phyloP scores from a whole-genome alignment of 257 asterid genomes.

The Nemophila menziesii region DNA sequence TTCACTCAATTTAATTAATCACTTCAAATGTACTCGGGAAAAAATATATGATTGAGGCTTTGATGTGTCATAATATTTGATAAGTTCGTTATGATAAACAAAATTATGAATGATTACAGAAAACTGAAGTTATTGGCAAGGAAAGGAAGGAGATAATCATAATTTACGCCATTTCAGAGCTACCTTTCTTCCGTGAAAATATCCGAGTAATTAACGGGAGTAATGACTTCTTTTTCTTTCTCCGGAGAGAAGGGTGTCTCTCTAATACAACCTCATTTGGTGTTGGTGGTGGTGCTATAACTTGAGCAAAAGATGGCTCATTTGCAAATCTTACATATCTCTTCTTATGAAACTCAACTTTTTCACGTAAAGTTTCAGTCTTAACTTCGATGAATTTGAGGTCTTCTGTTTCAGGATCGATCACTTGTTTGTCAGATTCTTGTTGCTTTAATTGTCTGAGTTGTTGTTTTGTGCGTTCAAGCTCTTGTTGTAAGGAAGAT shows the following conservation, averaged over 20 bases:
- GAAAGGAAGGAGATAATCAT: background rate
- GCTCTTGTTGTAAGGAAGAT: slow-evolving; percentile 53
- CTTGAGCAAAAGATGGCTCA: slow-evolving; percentile 25
- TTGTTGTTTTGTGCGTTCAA: slow-evolving; percentile 49
- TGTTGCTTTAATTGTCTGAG: slow-evolving; percentile 29
- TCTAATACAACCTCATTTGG: slow-evolving; percentile 24
- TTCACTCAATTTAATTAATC: too few species aligned
- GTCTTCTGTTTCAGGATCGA: slow-evolving; percentile 23
- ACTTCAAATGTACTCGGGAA: too few species aligned
- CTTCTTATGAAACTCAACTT: slow-evolving; percentile 41
- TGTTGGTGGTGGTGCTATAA: slow-evolving; percentile 22
- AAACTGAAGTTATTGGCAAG: too few species aligned
- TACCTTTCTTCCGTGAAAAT: slow-evolving; percentile 20
- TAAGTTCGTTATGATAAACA: too few species aligned
- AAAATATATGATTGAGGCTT: too few species aligned
- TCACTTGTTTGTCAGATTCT: background rate
- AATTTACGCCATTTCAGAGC: slow-evolving; percentile 22
- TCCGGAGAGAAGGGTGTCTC: slow-evolving; percentile 56
- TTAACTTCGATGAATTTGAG: slow-evolving; percentile 32
- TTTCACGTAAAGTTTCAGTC: background rate
- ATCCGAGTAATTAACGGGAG: slow-evolving; percentile 23
- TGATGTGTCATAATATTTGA: too few species aligned
- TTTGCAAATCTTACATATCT: slow-evolving; percentile 57
- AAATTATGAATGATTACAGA: too few species aligned
- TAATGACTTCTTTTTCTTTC: slow-evolving; percentile 46